Evolutionary conservation across 2,329 filamentous ascomycete species (phyloP).

Genomic region (Ophiosphaerella narmari): DNA sequence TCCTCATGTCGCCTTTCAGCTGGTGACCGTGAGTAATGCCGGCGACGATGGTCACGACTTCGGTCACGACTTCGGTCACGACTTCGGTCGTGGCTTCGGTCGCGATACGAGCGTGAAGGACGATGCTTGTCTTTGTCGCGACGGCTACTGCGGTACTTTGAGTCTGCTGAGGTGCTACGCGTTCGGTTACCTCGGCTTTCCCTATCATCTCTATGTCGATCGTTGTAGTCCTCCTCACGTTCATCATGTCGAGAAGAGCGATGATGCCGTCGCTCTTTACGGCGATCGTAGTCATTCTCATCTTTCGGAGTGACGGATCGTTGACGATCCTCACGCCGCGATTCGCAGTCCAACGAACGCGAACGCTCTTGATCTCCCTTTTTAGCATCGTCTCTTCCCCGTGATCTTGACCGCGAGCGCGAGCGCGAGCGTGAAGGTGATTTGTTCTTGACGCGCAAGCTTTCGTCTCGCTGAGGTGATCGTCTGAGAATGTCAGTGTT

Average conservation of each 20-base stretch:
- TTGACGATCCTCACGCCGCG: slow-evolving; percentile 53
- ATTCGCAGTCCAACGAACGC: slow-evolving; percentile 49
- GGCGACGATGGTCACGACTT: slow-evolving; percentile 51
- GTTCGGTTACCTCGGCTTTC: slow-evolving; percentile 60
- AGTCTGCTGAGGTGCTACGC: slow-evolving; percentile 67
- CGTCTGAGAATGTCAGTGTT: slow-evolving; percentile 24
- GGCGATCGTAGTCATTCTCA: slow-evolving; percentile 39
- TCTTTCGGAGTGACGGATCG: slow-evolving; percentile 56
- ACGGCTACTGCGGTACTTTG: slow-evolving; percentile 65
- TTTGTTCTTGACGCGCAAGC: slow-evolving; percentile 38
- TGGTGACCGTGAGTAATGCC: slow-evolving; percentile 50
- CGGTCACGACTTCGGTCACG: too few species aligned
- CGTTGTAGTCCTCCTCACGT: slow-evolving; percentile 46
- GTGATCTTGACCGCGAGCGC: slow-evolving; percentile 27
- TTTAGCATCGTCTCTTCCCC: slow-evolving; percentile 27
- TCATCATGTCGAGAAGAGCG: slow-evolving; percentile 50
- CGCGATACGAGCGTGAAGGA: slow-evolving; percentile 53
- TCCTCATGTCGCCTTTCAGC: slow-evolving; percentile 36
- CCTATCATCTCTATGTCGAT: slow-evolving; percentile 51
- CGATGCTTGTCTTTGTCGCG: slow-evolving; percentile 50
- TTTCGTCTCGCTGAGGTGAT: slow-evolving; percentile 42
- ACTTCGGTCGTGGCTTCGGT: slow-evolving; percentile 54
- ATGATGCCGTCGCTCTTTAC: slow-evolving; percentile 54
- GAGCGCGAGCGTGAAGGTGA: slow-evolving; percentile 50
- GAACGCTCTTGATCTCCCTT: slow-evolving; percentile 26